A percentile compares a stretch with the other conserved stretches of the same genome.
Conservation (phyloP, 768 basidiomycete genomes). For the Lentinus brumalis region DNA sequence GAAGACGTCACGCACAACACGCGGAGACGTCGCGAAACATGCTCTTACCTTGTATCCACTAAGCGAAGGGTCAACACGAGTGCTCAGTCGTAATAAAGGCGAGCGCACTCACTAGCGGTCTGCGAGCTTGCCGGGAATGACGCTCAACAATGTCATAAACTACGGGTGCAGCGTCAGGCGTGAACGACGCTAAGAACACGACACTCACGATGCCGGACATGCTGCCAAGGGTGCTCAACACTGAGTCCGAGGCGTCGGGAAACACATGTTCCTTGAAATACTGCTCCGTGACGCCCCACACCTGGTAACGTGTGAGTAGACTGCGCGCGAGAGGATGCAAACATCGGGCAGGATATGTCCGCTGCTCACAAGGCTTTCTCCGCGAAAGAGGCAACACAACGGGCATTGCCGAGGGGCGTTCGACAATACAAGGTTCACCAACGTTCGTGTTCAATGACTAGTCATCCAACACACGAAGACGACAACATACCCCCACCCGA, state of each 20-base stretch:
- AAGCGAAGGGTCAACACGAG: background rate
- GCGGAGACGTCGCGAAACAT: background rate
- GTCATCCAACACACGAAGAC: conserved; percentile 1
- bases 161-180: background rate
- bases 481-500: conserved; percentile 29
- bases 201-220: conserved; percentile 24
- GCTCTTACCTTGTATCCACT: conserved; percentile 22
- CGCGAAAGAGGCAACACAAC: conserved; percentile 5
- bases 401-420: conserved; percentile 7
- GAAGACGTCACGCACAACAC: background rate
- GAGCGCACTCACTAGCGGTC: conserved; percentile 24
- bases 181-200: background rate
- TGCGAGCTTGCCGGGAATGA: conserved; percentile 24
- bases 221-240: conserved; percentile 23
- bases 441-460: conserved; percentile 4
- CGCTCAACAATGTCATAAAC: conserved; percentile 25
- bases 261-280: conserved; percentile 34
- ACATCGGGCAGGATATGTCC: conserved; percentile 21
- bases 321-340: conserved; percentile 22
- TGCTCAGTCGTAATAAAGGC: background rate
- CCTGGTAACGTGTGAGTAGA: conserved; percentile 23
- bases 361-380: conserved; percentile 27
- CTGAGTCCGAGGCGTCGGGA: conserved; percentile 24
- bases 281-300: conserved; percentile 38
- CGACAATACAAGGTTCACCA: background rate